Evolutionary conservation across 139 green algal genomes (phyloP), one percentile per base, ranked within the genome.

Genomic region (Tetradesmus obliquus): DNA sequence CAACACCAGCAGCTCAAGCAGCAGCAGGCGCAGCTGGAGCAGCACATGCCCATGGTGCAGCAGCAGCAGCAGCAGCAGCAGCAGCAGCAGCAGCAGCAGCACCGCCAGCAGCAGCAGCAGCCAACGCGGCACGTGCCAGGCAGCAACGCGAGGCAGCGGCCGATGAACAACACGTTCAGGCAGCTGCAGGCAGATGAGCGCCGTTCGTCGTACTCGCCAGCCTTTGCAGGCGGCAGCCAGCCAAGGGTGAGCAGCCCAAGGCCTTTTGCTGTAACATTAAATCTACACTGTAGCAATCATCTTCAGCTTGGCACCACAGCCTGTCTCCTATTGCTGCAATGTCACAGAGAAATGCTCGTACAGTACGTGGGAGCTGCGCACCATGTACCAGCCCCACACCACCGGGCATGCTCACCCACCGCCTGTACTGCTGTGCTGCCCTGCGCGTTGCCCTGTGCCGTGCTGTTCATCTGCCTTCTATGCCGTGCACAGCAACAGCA

Each of bases 41-140:
- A 45, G 62, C 7, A 22, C 51, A 12, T 4, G 10, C 76, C 5
- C 17, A 24, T 24, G 17, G 1, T 76, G 13, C 86, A 84, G 81
- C 88, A 87, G 76, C 74, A 57, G 53, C 74, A 91, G 55, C 88
- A 86, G 84, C 84, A 80, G 84, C 58, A 79, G 84, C 84, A 81
- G 60, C 24, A 71, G 17, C 82, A 8, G 13, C 53, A 32, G 66
- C 51, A 82, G 86, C 86, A 82, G 24, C 66, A 82, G 86, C 24
- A 55, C 24, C n/a, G 20, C 13, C 85, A 60, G 85, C 62, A 54
- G 1, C 60, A 81, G 32, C 66, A 76, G 15, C 66, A 76, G 17
- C 19, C 55, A 22, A 51, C 6, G 54, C 19, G 24, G 24, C 55
- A 24, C 22, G 19, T 55, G 55, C 60, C 17, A 74, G 82, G 55